These are phyloP conservation scores for Jacaranda copaia DNA, from an alignment of 257 asterid genomes.

Conservation along the genomic window DNA sequence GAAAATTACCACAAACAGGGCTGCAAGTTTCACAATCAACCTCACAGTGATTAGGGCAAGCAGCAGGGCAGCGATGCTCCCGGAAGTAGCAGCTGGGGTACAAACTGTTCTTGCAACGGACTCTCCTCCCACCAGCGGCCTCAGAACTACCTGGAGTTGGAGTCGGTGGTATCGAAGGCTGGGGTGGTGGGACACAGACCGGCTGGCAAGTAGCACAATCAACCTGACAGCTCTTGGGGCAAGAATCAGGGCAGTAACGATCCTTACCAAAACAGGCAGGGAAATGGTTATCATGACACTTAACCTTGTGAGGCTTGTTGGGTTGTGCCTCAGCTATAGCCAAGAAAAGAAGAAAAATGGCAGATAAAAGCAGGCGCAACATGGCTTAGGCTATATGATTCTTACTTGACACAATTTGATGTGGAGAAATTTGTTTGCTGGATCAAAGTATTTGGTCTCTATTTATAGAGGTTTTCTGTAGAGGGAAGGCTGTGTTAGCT, in stretches of 20 bases:
- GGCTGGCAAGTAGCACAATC: conserved; percentile 60
- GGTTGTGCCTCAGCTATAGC: conserved; percentile 46
- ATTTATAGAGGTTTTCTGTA: conserved; percentile 37
- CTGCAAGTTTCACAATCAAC: conserved; percentile 71
- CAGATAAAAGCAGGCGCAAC: conserved; percentile 44
- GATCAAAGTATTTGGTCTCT: background rate
- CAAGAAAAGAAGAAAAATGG: conserved; percentile 41
- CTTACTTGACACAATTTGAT: background rate
- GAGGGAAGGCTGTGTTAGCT: conserved; percentile 27
- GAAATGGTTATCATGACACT: conserved; percentile 56
- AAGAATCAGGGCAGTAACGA: conserved; percentile 55
- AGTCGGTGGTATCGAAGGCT: background rate
- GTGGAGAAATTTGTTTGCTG: background rate
- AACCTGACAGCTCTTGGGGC: conserved; percentile 54
- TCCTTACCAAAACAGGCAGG: conserved; percentile 44
- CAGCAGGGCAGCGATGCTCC: conserved; percentile 59
- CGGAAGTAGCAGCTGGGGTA: conserved; percentile 45
- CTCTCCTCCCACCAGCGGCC: conserved; percentile 53
- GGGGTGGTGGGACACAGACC: conserved; percentile 41
- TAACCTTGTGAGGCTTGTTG: conserved; percentile 50
- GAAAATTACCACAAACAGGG: conserved; percentile 69
- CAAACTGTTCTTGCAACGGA: conserved; percentile 54
- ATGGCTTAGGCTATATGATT: conserved; percentile 28
- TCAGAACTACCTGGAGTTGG: conserved; percentile 51
- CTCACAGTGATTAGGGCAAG: conserved; percentile 60